phyloP scores from a whole-genome alignment of 164 flowering plant genomes.

The Buxus sempervirens region DNA sequence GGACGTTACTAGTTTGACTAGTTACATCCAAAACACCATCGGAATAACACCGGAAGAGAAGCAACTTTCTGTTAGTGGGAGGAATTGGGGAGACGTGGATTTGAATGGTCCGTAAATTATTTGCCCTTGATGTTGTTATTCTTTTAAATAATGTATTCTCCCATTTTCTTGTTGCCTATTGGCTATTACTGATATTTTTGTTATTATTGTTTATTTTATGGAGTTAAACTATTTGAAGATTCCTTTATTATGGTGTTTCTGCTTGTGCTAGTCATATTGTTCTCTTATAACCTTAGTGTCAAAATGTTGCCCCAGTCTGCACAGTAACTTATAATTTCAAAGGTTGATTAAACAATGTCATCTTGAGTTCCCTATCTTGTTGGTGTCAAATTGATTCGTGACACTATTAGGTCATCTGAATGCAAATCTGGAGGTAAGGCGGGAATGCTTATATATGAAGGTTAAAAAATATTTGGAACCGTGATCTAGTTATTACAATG shows the following conservation, averaged over 20 bases:
- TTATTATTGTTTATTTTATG: neutral
- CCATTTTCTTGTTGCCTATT: neutral
- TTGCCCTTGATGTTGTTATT: neutral
- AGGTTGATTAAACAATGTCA: too few relatives aligned
- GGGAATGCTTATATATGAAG: too few relatives aligned
- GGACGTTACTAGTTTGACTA: slow-evolving; percentile 74
- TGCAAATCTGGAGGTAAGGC: too few relatives aligned
- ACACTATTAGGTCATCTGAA: too few relatives aligned
- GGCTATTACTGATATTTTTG: neutral
- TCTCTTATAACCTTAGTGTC: neutral
- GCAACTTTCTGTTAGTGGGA: slow-evolving; percentile 93
- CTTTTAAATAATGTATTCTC: neutral
- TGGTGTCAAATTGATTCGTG: too few relatives aligned
- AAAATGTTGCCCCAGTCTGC: neutral
- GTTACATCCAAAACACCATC: slow-evolving; percentile 53
- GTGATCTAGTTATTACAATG: too few relatives aligned
- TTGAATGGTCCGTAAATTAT: slow-evolving; percentile 56
- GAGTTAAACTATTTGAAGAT: too few relatives aligned
- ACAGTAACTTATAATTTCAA: too few relatives aligned
- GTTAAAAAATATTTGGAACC: too few relatives aligned
- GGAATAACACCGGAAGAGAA: slow-evolving; percentile 83
- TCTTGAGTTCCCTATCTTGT: too few relatives aligned
- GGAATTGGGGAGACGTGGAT: slow-evolving; percentile 95
- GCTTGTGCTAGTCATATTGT: neutral
- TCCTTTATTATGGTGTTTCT: neutral